Evolutionary conservation across 345 rosid genomes (phyloP).

Genomic region (Brassica cretica): DNA sequence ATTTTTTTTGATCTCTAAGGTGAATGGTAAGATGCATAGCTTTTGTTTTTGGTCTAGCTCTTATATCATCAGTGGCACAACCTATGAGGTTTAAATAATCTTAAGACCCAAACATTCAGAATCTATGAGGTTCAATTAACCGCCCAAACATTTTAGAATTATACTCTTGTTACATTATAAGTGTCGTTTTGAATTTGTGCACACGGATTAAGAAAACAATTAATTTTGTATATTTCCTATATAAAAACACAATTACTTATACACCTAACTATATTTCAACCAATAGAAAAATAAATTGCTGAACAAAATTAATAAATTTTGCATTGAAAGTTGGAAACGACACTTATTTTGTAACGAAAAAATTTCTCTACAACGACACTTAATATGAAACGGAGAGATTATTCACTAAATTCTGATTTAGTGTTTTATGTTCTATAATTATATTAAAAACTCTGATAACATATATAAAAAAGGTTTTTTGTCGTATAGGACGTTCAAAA

Average conservation of each 20-base stretch:
- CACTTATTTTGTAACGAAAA: too few relatives aligned
- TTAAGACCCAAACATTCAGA: neutral
- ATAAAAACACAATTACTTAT: too few relatives aligned
- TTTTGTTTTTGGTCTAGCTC: constrained; percentile 23
- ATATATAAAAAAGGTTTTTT: neutral
- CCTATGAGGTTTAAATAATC: constrained; percentile 19
- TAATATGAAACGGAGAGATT: too few relatives aligned
- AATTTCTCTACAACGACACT: too few relatives aligned
- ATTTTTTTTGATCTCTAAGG: constrained; percentile 12
- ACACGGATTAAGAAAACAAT: too few relatives aligned
- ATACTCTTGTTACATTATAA: too few relatives aligned
- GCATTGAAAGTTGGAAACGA: too few relatives aligned
- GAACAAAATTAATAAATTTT: too few relatives aligned
- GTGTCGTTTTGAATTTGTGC: too few relatives aligned
- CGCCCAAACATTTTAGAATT: neutral
- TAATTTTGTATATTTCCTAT: too few relatives aligned
- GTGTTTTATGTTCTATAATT: neutral
- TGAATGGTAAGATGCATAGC: constrained; percentile 27
- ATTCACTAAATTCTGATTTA: neutral
- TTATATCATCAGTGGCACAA: constrained; percentile 24
- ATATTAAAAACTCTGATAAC: neutral
- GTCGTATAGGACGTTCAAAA: neutral
- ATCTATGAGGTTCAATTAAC: neutral
- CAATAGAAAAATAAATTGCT: too few relatives aligned
- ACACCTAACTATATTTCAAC: too few relatives aligned